Conservation (phyloP, 257 asterid genomes). For the Solanum arcanum region DNA sequence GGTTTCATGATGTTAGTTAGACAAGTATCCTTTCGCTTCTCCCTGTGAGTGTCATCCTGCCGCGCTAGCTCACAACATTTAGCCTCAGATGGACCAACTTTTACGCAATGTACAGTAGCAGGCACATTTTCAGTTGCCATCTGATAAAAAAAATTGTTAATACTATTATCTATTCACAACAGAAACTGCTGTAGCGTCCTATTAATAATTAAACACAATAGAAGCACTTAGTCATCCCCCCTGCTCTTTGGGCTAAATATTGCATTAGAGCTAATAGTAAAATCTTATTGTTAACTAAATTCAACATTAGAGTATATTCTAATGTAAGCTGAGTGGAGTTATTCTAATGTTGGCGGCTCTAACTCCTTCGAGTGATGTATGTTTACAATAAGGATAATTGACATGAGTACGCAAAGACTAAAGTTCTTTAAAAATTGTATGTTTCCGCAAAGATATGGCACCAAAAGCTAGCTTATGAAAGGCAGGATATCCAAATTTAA, state of each 20-base stretch:
- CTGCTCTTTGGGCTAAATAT: not conserved
- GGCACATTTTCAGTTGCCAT: not conserved
- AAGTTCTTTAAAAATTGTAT: not conserved
- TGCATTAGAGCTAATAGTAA: not conserved
- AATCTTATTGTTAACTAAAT: not conserved
- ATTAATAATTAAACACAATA: not conserved
- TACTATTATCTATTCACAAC: too few species aligned
- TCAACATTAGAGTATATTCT: not conserved
- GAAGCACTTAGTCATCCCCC: not conserved
- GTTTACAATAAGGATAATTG: not conserved
- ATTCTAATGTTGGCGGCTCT: not conserved
- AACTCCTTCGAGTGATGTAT: not conserved
- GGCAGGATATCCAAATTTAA: not conserved
- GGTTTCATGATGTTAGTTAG: not conserved
- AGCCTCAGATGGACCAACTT: not conserved
- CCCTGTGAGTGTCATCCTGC: not conserved
- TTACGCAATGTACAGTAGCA: not conserved
- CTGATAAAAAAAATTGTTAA: not conserved
- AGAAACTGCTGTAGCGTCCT: not conserved
- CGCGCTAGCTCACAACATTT: not conserved
- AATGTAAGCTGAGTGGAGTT: not conserved
- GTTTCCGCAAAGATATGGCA: not conserved
- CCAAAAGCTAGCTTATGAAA: not conserved
- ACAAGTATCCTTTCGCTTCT: not conserved
- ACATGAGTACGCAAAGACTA: not conserved